Conservation (phyloP, 129 eudicot species). For the Smallanthus sonchifolius region DNA sequence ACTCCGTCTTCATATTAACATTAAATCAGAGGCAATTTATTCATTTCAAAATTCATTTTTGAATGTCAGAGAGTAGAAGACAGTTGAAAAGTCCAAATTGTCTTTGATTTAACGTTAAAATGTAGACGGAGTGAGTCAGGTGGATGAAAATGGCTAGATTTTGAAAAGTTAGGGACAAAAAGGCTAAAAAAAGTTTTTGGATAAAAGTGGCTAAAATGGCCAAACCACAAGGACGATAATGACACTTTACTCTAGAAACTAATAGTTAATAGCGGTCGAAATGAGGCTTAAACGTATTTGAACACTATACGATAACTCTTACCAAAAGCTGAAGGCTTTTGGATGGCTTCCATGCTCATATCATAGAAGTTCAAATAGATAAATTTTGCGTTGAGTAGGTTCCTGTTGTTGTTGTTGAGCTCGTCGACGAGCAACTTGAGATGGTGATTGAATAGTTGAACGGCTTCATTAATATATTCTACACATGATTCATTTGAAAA, state of each 20-base stretch:
- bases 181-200: too few species aligned
- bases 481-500: conserved; percentile 37
- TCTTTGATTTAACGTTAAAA: too few species aligned
- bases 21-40: too few species aligned
- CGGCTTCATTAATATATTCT: conserved; percentile 28
- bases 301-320: neutral
- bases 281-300: neutral
- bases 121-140: too few species aligned
- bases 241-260: neutral
- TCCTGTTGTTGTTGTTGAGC: conserved; percentile 19
- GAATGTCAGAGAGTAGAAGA: too few species aligned
- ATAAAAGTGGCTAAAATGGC: too few species aligned
- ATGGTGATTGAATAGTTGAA: conserved; percentile 35
- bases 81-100: too few species aligned
- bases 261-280: neutral
- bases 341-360: conserved; percentile 27
- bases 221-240: too few species aligned
- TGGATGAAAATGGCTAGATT: too few species aligned
- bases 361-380: conserved; percentile 42
- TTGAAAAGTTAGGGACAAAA: too few species aligned
- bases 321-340: conserved; percentile 31
- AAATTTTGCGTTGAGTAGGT: conserved; percentile 36
- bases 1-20: too few species aligned
- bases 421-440: conserved; percentile 33
- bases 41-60: too few species aligned